phyloP scores from a whole-genome alignment of 2,329 filamentous ascomycete genomes.

The Graphilbum fragrans region DNA sequence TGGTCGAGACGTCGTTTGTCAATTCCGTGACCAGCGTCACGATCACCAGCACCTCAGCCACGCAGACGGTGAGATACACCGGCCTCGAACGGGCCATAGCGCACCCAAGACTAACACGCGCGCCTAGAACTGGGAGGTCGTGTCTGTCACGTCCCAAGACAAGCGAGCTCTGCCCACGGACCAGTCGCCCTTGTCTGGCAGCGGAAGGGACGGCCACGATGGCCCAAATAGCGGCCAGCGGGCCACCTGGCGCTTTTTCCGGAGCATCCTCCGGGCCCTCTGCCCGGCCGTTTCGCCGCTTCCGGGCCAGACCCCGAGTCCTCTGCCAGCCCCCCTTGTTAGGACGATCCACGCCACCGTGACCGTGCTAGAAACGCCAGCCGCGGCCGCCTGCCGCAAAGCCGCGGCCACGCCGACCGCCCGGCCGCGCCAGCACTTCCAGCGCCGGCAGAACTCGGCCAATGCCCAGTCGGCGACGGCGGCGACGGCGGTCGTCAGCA shows the following conservation, averaged over 20 bases:
- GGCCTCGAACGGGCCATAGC: not conserved
- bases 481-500: not conserved
- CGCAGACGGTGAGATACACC: constrained; percentile 9
- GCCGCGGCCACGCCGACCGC: not conserved
- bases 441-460: not conserved
- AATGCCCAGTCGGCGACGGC: constrained; percentile 1
- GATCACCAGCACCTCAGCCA: constrained; percentile 7
- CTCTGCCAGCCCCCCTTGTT: no score
- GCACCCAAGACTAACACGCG: not conserved
- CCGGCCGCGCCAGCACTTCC: not conserved
- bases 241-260: no score
- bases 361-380: no score
- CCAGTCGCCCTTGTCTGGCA: no score
- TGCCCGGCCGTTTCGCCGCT: no score
- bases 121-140: not conserved
- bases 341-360: no score
- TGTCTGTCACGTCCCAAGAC: constrained; percentile 4
- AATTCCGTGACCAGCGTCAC: constrained; percentile 8
- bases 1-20: constrained; percentile 9
- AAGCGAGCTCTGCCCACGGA: no score
- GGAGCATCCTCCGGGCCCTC: no score
- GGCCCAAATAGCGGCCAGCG: no score
- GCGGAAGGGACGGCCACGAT: no score
- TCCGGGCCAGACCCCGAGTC: no score
- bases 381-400: not conserved